Percentiles rank a stretch among this genome's conserved stretches.
Conservation (phyloP, 495 filamentous ascomycete species). For the Aspergillus bertholletiae region DNA sequence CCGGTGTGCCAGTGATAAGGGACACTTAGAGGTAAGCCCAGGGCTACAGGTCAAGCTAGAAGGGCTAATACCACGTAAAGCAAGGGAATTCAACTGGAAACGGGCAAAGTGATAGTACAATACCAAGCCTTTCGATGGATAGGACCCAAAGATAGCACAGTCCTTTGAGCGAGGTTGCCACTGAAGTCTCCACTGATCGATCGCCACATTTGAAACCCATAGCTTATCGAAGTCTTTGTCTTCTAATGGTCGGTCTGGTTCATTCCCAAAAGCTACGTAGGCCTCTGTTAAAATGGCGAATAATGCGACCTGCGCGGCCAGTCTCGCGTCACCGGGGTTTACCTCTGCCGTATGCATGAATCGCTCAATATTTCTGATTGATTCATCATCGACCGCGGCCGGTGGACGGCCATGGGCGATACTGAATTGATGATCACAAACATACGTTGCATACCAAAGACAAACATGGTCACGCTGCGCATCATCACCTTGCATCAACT, state of each 20-base stretch:
- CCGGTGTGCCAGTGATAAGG: constrained; percentile 26
- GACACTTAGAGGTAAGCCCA: background rate
- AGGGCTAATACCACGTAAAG: constrained; percentile 33
- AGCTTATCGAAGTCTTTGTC: constrained; percentile 29
- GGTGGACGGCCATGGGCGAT: constrained; percentile 10
- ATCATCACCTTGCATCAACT: constrained; percentile 20
- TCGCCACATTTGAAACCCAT: constrained; percentile 27
- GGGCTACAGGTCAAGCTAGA: background rate
- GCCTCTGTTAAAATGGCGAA: constrained; percentile 37
- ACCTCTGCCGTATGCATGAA: constrained; percentile 24
- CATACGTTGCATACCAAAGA: constrained; percentile 31
- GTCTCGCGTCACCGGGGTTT: constrained; percentile 30
- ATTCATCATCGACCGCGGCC: constrained; percentile 24
- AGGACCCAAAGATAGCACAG: constrained; percentile 25
- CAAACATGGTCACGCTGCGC: constrained; percentile 13
- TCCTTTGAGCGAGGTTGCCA: constrained; percentile 27
- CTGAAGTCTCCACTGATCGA: constrained; percentile 35
- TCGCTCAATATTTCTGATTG: constrained; percentile 30
- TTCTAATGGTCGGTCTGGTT: constrained; percentile 29
- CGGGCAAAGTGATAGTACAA: constrained; percentile 43
- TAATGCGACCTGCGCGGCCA: constrained; percentile 39
- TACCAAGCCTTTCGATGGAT: constrained; percentile 34
- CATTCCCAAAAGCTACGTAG: constrained; percentile 38
- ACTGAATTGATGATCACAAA: constrained; percentile 21
- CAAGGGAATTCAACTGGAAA: constrained; percentile 40